Evolutionary conservation across 2,329 filamentous ascomycete genomes (phyloP).

Genomic region (Alternaria hordeiaustralica): DNA sequence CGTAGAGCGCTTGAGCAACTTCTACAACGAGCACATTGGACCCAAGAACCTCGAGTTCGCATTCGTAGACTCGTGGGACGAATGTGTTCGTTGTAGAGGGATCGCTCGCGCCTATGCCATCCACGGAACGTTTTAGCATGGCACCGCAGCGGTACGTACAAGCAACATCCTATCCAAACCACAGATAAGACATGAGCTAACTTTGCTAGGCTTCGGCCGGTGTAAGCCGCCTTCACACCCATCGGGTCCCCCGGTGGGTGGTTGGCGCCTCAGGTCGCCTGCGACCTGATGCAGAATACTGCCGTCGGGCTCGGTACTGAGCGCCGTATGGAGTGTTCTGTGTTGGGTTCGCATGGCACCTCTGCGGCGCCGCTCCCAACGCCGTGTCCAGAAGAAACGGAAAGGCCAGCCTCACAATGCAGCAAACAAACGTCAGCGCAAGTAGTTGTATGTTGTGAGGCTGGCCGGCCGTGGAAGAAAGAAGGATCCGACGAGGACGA

Average conservation of each 20-base stretch:
- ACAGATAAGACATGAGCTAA: background rate
- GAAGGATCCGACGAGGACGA: background rate
- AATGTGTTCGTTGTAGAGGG: background rate
- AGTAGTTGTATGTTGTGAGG: conserved; percentile 17
- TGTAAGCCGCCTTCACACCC: background rate
- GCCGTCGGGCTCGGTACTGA: background rate
- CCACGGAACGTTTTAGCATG: background rate
- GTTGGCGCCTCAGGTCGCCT: background rate
- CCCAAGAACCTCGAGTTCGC: background rate
- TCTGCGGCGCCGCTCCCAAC: background rate
- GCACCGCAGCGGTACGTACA: background rate
- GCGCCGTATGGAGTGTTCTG: background rate
- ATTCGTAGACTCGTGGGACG: background rate
- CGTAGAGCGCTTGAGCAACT: background rate
- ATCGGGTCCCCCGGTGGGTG: background rate
- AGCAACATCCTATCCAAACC: background rate
- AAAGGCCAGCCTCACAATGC: conserved; percentile 43
- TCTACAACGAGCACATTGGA: background rate
- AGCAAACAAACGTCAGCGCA: conserved; percentile 41
- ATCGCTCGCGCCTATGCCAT: background rate
- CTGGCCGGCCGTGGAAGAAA: background rate
- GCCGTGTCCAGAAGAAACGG: conserved; percentile 20
- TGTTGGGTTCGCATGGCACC: background rate
- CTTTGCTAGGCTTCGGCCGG: background rate
- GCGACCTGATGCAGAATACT: background rate